A percentile compares a stretch with the other conserved stretches of the same genome.
These are phyloP conservation scores for Hymenoscyphus scutula DNA, from an alignment of 2,329 filamentous ascomycete species.

Conservation along the genomic window DNA sequence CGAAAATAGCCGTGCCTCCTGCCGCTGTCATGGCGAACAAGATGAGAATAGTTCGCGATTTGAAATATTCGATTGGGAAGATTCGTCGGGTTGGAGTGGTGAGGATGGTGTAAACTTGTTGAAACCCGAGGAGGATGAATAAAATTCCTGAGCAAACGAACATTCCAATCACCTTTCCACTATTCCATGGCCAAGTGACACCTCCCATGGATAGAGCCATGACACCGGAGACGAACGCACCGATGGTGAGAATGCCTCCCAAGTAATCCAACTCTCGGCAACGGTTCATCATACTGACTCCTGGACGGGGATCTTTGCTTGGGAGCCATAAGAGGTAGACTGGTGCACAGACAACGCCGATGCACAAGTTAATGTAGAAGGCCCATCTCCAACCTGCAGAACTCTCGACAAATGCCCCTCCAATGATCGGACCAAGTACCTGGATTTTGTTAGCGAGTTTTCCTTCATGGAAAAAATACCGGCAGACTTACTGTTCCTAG, in stretches of 20 bases:
- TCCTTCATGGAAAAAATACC: neutral
- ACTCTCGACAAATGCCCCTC: slow-evolving; percentile 44
- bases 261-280: slow-evolving; percentile 31
- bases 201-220: slow-evolving; percentile 39
- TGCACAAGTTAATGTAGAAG: slow-evolving; percentile 57
- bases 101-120: slow-evolving; percentile 33
- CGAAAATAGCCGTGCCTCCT: slow-evolving; percentile 28
- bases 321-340: slow-evolving; percentile 46
- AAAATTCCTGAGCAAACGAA: slow-evolving; percentile 46
- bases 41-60: slow-evolving; percentile 39
- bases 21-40: slow-evolving; percentile 39
- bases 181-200: slow-evolving; percentile 34
- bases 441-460: neutral
- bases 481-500: slow-evolving; percentile 36
- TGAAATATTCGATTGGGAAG: slow-evolving; percentile 37
- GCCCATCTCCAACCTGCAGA: slow-evolving; percentile 46
- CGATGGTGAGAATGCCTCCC: slow-evolving; percentile 34
- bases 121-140: slow-evolving; percentile 24
- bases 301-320: slow-evolving; percentile 37
- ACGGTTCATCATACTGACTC: slow-evolving; percentile 26
- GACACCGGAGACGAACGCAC: slow-evolving; percentile 36
- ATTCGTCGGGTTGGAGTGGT: slow-evolving; percentile 30
- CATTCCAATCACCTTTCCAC: slow-evolving; percentile 29
- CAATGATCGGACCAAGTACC: slow-evolving; percentile 47
- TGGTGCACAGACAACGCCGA: slow-evolving; percentile 41